phyloP scores from a whole-genome alignment of 1,139 yeast genomes.

The Magnusiomyces fungicola region DNA sequence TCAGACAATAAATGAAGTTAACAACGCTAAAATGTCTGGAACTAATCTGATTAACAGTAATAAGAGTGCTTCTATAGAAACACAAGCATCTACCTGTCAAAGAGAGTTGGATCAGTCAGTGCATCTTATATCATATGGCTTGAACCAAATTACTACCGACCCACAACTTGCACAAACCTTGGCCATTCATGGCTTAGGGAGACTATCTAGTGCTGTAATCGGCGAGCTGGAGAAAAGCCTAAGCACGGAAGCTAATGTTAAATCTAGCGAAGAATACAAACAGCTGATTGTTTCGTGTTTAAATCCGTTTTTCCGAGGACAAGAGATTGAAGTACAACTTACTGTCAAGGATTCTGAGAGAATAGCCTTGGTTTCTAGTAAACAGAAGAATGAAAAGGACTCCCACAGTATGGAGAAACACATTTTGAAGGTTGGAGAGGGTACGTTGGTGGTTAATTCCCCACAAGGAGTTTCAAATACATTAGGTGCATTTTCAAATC shows the following conservation, averaged over 20 bases:
- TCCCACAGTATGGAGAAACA: neutral
- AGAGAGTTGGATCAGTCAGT: constrained; percentile 1
- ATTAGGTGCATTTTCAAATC: neutral
- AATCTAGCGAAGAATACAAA: neutral
- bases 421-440: neutral
- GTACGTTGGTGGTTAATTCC: neutral
- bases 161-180: neutral
- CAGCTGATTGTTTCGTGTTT: neutral
- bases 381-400: neutral
- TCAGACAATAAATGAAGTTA: no score
- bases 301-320: neutral
- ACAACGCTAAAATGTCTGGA: no score
- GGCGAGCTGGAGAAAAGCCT: neutral
- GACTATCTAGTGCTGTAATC: neutral
- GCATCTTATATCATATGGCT: neutral
- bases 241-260: neutral
- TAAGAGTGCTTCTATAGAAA: no score
- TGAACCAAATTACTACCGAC: neutral
- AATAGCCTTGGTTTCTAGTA: neutral
- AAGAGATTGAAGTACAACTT: no score
- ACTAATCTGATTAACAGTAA: no score
- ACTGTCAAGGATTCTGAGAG: neutral
- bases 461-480: neutral
- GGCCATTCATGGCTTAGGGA: constrained; percentile 1
- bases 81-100: no score